phyloP scores from a whole-genome alignment of 2,329 filamentous ascomycete species.

The Atkinsonella texensis region DNA sequence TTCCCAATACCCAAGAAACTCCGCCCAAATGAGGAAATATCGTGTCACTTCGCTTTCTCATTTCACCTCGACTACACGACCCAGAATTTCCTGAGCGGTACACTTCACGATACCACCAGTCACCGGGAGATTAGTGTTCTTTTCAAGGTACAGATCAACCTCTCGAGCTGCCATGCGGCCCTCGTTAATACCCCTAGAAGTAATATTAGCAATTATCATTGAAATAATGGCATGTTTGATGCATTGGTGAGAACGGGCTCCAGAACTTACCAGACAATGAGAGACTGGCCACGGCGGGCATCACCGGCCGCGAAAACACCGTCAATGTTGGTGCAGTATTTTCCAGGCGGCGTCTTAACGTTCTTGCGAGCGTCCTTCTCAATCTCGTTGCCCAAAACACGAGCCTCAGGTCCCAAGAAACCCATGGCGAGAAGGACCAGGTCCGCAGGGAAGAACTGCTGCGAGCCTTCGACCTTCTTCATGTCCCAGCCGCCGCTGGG shows the following conservation, averaged over 20 bases:
- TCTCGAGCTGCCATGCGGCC: conserved; percentile 87
- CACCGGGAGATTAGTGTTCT: conserved; percentile 68
- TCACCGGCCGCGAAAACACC: conserved; percentile 92
- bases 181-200: conserved; percentile 80
- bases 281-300: conserved; percentile 84
- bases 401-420: conserved; percentile 87
- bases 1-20: not conserved
- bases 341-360: conserved; percentile 80
- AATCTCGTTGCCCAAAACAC: conserved; percentile 73
- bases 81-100: conserved; percentile 59
- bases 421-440: conserved; percentile 93
- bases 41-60: not conserved
- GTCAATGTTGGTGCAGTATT: conserved; percentile 77
- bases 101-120: conserved; percentile 89
- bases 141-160: conserved; percentile 77
- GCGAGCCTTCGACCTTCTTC: conserved; percentile 89
- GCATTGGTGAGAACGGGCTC: not conserved
- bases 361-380: conserved; percentile 92
- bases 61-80: conserved; percentile 10
- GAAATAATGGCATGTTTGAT: no score
- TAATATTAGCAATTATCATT: not conserved
- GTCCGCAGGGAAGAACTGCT: conserved; percentile 94
- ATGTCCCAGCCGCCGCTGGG: conserved; percentile 91
- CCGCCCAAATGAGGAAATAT: not conserved
- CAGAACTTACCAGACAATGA: conserved; percentile 78